These are phyloP conservation scores for Cyclocybe cylindracea DNA, from an alignment of 768 basidiomycete genomes.

Conservation along the genomic window DNA sequence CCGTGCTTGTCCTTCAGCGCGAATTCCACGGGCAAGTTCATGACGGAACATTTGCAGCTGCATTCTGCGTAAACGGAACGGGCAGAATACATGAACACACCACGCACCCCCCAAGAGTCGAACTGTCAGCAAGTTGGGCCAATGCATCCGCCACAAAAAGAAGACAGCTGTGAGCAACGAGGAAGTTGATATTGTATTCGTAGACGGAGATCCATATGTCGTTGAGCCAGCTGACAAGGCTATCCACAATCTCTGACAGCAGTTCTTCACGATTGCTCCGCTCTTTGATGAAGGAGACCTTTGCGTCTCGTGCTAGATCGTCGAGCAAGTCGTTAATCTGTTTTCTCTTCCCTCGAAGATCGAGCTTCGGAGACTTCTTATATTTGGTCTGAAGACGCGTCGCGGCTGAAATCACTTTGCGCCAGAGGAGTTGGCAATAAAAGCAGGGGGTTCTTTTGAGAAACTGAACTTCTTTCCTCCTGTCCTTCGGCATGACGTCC, in stretches of 20 bases:
- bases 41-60: constrained; percentile 59
- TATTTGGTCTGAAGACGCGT: constrained; percentile 37
- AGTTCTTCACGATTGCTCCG: constrained; percentile 56
- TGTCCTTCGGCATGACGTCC: constrained; percentile 39
- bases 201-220: constrained; percentile 65
- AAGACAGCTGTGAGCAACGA: constrained; percentile 55
- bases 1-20: constrained; percentile 43
- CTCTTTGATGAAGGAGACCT: constrained; percentile 53
- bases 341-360: constrained; percentile 52
- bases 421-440: background rate
- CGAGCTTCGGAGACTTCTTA: constrained; percentile 45
- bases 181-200: constrained; percentile 55
- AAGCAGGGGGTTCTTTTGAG: background rate
- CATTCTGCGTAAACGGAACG: background rate
- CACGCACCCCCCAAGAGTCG: constrained; percentile 39
- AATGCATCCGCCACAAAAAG: constrained; percentile 51
- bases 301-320: constrained; percentile 54
- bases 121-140: constrained; percentile 38
- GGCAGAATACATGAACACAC: background rate
- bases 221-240: constrained; percentile 57
- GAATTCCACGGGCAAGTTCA: constrained; percentile 47
- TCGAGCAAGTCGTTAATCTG: constrained; percentile 55
- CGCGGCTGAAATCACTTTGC: constrained; percentile 37
- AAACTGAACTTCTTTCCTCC: constrained; percentile 34
- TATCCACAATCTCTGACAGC: constrained; percentile 54